Evolutionary conservation across 1,284 basidiomycete genomes (phyloP).

Genomic region (Leccinum insigne): DNA sequence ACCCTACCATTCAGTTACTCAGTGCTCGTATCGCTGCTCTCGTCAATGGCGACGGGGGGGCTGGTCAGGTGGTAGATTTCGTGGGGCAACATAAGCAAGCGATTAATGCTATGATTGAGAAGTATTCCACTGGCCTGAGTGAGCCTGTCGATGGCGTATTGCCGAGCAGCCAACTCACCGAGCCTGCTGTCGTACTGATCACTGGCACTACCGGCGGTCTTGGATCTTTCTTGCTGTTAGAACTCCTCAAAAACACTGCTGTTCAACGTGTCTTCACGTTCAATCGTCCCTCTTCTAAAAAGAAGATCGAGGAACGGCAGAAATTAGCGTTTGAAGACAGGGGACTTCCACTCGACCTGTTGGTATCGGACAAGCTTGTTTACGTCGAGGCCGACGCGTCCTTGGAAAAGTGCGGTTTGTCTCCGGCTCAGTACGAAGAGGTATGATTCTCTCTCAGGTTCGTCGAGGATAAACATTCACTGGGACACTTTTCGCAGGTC

Average conservation of each 20-base stretch:
- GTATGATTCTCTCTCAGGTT: not conserved
- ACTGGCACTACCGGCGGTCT: conserved; percentile 35
- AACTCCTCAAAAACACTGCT: conserved; percentile 14
- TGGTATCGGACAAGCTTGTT: conserved; percentile 11
- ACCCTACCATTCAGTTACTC: conserved; percentile 17
- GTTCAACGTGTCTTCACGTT: conserved; percentile 27
- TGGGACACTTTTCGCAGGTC: not conserved
- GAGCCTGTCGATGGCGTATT: not conserved
- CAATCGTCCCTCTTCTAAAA: conserved; percentile 18
- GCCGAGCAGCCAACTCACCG: not conserved
- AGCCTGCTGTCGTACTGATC: conserved; percentile 21
- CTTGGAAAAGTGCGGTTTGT: conserved; percentile 6
- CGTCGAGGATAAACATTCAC: not conserved
- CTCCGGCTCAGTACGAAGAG: not conserved
- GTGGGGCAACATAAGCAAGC: not conserved
- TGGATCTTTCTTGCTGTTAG: conserved; percentile 27
- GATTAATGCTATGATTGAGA: conserved; percentile 19
- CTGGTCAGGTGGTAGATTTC: not conserved
- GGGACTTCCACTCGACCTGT: conserved; percentile 1
- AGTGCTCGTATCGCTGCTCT: conserved; percentile 8
- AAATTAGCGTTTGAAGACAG: conserved; percentile 9
- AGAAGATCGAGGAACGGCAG: conserved; percentile 10
- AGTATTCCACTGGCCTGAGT: not conserved
- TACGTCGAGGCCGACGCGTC: conserved; percentile 17
- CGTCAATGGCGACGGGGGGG: not conserved